Evolutionary conservation across 441 rosid species (phyloP).

Genomic region (Flueggea neowawraea): DNA sequence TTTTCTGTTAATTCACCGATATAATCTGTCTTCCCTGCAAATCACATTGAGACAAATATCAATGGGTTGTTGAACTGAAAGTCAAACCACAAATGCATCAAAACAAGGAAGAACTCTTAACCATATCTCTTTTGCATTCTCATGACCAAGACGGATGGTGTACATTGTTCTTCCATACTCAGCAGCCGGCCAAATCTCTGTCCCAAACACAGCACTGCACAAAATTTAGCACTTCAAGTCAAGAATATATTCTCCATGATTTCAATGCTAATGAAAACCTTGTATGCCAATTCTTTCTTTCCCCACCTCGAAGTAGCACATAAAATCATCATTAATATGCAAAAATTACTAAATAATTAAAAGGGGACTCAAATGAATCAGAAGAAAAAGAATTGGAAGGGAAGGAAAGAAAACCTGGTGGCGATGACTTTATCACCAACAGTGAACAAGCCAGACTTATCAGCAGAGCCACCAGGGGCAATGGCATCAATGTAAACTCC

Average conservation of each 20-base stretch:
- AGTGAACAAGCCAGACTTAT: constrained; percentile 67
- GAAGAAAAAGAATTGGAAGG: neutral
- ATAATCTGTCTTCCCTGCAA: constrained; percentile 61
- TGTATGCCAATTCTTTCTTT: no score
- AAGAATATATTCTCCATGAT: neutral
- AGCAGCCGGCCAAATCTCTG: constrained; percentile 96
- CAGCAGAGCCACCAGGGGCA: constrained; percentile 80
- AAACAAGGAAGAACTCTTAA: constrained; percentile 11
- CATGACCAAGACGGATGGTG: constrained; percentile 67
- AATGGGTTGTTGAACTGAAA: neutral
- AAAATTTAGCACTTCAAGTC: neutral
- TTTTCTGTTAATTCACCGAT: constrained; percentile 79
- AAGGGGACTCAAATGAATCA: no score
- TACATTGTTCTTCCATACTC: constrained; percentile 95
- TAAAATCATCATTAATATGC: no score
- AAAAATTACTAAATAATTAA: no score
- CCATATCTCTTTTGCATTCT: constrained; percentile 76
- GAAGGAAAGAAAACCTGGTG: constrained; percentile 59
- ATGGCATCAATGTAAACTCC: constrained; percentile 92
- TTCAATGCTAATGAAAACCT: no score
- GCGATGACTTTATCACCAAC: constrained; percentile 93
- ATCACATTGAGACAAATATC: neutral
- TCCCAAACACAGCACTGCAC: constrained; percentile 94
- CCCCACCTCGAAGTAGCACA: no score
- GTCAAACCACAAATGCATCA: neutral